Conservation (phyloP, 192 early-diverging fungal genomes). For the Coemansia sp. region DNA sequence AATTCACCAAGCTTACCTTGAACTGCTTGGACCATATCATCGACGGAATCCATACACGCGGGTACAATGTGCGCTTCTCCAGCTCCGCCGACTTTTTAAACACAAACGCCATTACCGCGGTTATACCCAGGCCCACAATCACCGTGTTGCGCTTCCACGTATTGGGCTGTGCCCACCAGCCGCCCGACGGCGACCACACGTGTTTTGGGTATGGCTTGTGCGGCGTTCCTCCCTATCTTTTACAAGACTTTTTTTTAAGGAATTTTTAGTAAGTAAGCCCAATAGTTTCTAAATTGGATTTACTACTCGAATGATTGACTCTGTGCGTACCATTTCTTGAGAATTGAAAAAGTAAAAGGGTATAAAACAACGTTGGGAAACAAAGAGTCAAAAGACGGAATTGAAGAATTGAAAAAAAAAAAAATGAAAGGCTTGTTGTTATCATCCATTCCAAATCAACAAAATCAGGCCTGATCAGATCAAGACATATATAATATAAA, state of each 20-base stretch:
- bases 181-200: conserved; percentile 57
- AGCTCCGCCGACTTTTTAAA: conserved; percentile 62
- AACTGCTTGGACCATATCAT: conserved; percentile 57
- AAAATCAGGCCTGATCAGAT: too few relatives aligned
- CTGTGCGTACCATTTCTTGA: background rate
- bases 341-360: background rate
- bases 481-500: background rate
- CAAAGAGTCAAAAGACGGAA: background rate
- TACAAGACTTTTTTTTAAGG: too few relatives aligned
- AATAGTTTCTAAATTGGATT: too few relatives aligned
- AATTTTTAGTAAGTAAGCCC: too few relatives aligned
- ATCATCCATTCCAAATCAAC: too few relatives aligned
- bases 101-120: conserved; percentile 39
- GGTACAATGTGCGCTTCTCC: conserved; percentile 49
- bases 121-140: conserved; percentile 26
- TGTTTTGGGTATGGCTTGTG: conserved; percentile 51
- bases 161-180: conserved; percentile 64
- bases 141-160: conserved; percentile 56
- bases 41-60: conserved; percentile 54
- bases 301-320: too few relatives aligned
- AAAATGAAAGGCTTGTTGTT: too few relatives aligned
- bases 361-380: background rate
- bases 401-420: background rate
- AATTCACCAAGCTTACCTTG: conserved; percentile 15
- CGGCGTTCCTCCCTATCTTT: conserved; percentile 38